Evolutionary conservation across 345 rosid species (phyloP).

Genomic region (Crucihimalaya himalaica): DNA sequence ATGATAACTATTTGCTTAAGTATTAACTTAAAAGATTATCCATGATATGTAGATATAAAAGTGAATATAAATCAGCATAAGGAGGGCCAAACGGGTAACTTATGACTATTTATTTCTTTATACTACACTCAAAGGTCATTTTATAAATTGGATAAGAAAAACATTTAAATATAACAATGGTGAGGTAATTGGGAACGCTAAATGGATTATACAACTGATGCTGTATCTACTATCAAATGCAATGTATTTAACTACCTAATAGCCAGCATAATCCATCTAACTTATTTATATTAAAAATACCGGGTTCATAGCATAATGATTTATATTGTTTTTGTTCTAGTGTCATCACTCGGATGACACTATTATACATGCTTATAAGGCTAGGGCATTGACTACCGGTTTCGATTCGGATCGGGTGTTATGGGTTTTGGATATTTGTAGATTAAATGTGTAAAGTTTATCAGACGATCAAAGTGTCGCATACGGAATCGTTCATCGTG

Average conservation of each 20-base stretch:
- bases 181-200: background rate
- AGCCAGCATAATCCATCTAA: background rate
- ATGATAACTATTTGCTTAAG: background rate
- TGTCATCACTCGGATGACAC: background rate
- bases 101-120: background rate
- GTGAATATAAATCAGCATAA: no score
- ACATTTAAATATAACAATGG: background rate
- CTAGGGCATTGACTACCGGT: no score
- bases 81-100: no score
- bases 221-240: background rate
- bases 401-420: no score
- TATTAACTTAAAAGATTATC: no score
- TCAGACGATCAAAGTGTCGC: no score
- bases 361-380: no score
- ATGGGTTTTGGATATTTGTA: no score
- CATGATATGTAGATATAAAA: no score
- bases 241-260: background rate
- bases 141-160: background rate
- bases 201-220: background rate
- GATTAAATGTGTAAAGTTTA: no score
- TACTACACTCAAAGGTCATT: background rate
- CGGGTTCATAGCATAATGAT: background rate
- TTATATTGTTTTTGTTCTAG: background rate
- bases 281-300: background rate
- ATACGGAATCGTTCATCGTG: no score